These are phyloP conservation scores for Pyrus betulifolia DNA, from an alignment of 306 rosid species.

Conservation along the genomic window DNA sequence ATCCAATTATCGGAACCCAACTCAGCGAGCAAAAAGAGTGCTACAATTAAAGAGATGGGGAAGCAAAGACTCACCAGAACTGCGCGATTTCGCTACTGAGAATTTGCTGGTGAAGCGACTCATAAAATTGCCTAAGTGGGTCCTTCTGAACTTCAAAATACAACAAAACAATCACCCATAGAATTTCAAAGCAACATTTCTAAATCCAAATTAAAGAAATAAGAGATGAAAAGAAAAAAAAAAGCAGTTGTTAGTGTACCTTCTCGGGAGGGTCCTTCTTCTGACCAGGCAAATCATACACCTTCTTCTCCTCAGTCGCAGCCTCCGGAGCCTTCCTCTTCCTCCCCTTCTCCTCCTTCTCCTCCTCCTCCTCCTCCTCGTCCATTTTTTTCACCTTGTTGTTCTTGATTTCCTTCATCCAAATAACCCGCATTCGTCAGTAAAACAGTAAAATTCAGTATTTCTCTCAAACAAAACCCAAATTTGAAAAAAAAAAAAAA, in stretches of 20 bases:
- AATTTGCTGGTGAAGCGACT: slow-evolving; percentile 44
- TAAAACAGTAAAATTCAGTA: not conserved
- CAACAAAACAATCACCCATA: not conserved
- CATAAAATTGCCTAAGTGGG: slow-evolving; percentile 70
- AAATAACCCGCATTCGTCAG: slow-evolving; percentile 4
- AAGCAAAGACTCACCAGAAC: slow-evolving; percentile 52
- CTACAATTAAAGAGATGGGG: not conserved
- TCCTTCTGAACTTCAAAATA: slow-evolving; percentile 55
- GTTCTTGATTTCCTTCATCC: slow-evolving; percentile 38
- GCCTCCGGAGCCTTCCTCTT: slow-evolving; percentile 3
- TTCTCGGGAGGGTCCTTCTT: slow-evolving; percentile 81
- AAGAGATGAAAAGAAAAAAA: not conserved
- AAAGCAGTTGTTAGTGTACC: slow-evolving; percentile 20
- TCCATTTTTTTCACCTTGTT: slow-evolving; percentile 11
- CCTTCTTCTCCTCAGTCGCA: slow-evolving; percentile 27
- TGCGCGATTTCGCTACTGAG: slow-evolving; percentile 82
- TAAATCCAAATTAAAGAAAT: not conserved
- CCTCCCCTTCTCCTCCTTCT: not conserved
- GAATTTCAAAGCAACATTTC: not conserved
- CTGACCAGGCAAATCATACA: slow-evolving; percentile 82
- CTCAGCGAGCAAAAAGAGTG: not conserved
- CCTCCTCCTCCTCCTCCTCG: slow-evolving; percentile 9
- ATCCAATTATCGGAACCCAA: not conserved
- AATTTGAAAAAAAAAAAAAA: not conserved
- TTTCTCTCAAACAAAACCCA: not conserved